A percentile compares a stretch with the other conserved stretches of the same genome.
Evolutionary conservation across 2,329 filamentous ascomycete species (phyloP).

Genomic region (Cylindrodendrum hubeiense): DNA sequence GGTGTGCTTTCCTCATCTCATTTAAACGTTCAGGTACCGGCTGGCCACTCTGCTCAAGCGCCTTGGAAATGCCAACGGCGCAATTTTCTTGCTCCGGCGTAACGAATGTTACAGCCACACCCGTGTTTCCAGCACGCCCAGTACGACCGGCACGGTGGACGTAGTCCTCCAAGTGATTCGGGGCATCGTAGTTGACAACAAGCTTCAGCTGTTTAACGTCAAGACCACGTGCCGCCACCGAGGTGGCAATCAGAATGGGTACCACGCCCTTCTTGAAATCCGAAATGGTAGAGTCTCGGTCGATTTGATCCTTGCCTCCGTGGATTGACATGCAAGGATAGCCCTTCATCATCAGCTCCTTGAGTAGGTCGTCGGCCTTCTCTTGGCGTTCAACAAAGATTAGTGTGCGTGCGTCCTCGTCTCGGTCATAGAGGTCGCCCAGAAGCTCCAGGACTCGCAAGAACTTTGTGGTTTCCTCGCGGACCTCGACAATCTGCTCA

Average conservation of each 20-base stretch:
- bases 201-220: conserved; percentile 97
- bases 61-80: conserved; percentile 88
- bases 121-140: conserved; percentile 92
- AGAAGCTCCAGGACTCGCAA: conserved; percentile 85
- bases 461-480: conserved; percentile 87
- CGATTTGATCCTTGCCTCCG: conserved; percentile 92
- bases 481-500: conserved; percentile 90
- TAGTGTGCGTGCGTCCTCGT: conserved; percentile 90
- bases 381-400: conserved; percentile 96
- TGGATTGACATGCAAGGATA: conserved; percentile 96
- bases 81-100: conserved; percentile 93
- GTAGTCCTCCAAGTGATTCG: conserved; percentile 96
- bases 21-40: conserved; percentile 78
- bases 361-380: conserved; percentile 83
- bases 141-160: conserved; percentile 95
- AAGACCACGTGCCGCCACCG: conserved; percentile 92
- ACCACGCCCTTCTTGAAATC: conserved; percentile 95
- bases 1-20: conserved; percentile 78
- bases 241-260: conserved; percentile 93
- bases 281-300: conserved; percentile 90
- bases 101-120: conserved; percentile 94
- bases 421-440: conserved; percentile 85
- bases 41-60: conserved; percentile 91
- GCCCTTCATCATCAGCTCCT: conserved; percentile 83
- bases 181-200: conserved; percentile 95